phyloP scores from a whole-genome alignment of 2,329 filamentous ascomycete species.

The Venturia nashicola region DNA sequence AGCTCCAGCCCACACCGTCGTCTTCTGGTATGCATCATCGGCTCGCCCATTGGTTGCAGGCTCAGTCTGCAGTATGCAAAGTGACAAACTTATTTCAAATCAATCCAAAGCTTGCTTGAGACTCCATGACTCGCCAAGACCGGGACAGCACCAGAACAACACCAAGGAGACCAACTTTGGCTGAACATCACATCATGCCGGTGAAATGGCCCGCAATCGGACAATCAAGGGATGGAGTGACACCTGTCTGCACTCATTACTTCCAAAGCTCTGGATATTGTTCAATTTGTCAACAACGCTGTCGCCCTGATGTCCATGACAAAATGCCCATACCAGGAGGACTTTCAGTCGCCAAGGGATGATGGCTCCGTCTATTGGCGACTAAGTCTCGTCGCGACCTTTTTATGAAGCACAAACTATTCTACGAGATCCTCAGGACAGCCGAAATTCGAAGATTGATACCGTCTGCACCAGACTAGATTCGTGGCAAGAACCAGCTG shows the following conservation, averaged over 20 bases:
- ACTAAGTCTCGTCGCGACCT: too few relatives aligned
- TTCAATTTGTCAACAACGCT: neutral
- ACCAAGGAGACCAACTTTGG: neutral
- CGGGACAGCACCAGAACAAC: neutral
- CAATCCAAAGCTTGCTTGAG: too few relatives aligned
- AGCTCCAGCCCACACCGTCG: neutral
- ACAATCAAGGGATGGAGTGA: neutral
- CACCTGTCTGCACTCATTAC: too few relatives aligned
- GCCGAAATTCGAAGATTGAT: neutral
- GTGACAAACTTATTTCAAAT: neutral
- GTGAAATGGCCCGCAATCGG: too few relatives aligned
- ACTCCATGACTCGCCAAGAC: too few relatives aligned
- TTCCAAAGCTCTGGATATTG: neutral
- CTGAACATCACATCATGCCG: neutral
- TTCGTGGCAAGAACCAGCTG: neutral
- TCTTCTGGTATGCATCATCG: neutral
- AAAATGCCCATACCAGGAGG: neutral
- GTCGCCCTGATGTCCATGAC: neutral
- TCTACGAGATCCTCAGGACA: neutral
- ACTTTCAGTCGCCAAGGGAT: neutral
- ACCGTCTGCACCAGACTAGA: neutral
- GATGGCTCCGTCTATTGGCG: neutral
- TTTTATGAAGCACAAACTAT: neutral
- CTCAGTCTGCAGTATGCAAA: too few relatives aligned
- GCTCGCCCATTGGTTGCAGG: neutral